These are phyloP conservation scores for Trichoderma virens DNA, from an alignment of 495 filamentous ascomycete species.

Conservation along the genomic window DNA sequence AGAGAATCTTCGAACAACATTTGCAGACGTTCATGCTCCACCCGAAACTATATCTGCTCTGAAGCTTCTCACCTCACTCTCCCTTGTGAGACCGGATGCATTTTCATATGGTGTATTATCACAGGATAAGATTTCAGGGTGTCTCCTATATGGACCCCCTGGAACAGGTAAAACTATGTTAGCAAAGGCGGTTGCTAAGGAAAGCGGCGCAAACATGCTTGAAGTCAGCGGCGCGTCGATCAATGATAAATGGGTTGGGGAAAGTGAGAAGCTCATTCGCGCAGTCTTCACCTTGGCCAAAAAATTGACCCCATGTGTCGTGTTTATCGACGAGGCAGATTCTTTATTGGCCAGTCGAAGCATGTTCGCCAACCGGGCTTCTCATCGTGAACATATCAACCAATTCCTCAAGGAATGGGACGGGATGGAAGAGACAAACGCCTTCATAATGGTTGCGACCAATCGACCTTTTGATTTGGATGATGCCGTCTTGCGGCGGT, in stretches of 20 bases:
- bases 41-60: slow-evolving; percentile 78
- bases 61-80: slow-evolving; percentile 82
- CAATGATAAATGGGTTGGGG: slow-evolving; percentile 93
- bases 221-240: slow-evolving; percentile 58
- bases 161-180: slow-evolving; percentile 94
- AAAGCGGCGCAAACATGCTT: slow-evolving; percentile 76
- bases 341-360: slow-evolving; percentile 75
- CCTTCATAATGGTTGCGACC: slow-evolving; percentile 99
- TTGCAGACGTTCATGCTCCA: slow-evolving; percentile 74
- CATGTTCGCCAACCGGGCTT: slow-evolving; percentile 43
- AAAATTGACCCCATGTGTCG: slow-evolving; percentile 86
- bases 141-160: slow-evolving; percentile 88
- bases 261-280: slow-evolving; percentile 93
- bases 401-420: slow-evolving; percentile 99
- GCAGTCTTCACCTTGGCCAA: slow-evolving; percentile 87
- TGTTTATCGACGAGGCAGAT: slow-evolving; percentile 97
- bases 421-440: slow-evolving; percentile 74
- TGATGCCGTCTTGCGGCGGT: slow-evolving; percentile 78
- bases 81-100: slow-evolving; percentile 81
- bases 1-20: slow-evolving; percentile 74
- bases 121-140: slow-evolving; percentile 80
- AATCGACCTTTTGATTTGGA: slow-evolving; percentile 94
- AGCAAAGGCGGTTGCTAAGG: slow-evolving; percentile 92
- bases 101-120: slow-evolving; percentile 94
- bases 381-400: slow-evolving; percentile 88